Evolutionary conservation across 1,284 basidiomycete species (phyloP).

Genomic region (Tilletia setariae): DNA sequence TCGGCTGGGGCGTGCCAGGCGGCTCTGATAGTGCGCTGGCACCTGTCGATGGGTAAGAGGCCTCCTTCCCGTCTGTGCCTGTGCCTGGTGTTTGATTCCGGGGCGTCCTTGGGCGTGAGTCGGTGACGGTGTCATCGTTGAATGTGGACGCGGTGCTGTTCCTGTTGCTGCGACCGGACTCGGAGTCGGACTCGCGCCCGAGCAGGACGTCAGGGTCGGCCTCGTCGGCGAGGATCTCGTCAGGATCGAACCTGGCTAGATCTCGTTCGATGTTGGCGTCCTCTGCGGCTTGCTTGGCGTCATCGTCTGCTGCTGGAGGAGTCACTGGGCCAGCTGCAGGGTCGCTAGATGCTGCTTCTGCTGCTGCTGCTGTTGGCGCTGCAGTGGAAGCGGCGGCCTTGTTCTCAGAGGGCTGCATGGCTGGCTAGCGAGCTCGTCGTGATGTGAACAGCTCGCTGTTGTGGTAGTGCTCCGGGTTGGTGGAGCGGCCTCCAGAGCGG

Average conservation of each 20-base stretch:
- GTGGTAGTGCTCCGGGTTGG: no score
- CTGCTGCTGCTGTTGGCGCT: no score
- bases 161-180: constrained; percentile 21
- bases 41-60: neutral
- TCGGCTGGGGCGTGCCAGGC: neutral
- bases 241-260: constrained; percentile 35
- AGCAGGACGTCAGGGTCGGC: constrained; percentile 39
- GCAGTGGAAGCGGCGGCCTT: no score
- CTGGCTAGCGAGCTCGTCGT: no score
- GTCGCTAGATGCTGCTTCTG: no score
- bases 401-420: no score
- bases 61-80: neutral
- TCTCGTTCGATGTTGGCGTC: constrained; percentile 25
- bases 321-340: no score
- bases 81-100: neutral
- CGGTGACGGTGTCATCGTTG: neutral
- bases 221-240: constrained; percentile 44
- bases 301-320: neutral
- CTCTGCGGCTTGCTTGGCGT: neutral
- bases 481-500: no score
- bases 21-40: neutral
- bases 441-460: no score
- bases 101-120: neutral
- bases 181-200: constrained; percentile 34
- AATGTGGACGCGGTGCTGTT: constrained; percentile 7